These are phyloP conservation scores for Trichoderma koningiopsis DNA, from an alignment of 2,329 filamentous ascomycete genomes.

Conservation along the genomic window DNA sequence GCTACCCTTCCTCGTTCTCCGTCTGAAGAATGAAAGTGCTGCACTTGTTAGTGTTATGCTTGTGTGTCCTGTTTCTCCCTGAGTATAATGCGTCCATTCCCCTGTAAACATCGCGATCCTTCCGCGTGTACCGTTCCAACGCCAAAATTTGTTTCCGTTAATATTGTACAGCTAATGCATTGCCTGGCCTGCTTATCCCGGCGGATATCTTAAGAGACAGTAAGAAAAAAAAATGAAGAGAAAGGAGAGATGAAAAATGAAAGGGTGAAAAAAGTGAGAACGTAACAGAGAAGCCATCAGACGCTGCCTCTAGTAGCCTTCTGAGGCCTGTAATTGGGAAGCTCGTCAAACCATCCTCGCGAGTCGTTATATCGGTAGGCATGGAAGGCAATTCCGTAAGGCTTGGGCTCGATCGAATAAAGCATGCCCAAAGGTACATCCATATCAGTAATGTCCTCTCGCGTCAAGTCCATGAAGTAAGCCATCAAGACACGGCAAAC, in stretches of 20 bases:
- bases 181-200: slow-evolving; percentile 25
- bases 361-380: slow-evolving; percentile 86
- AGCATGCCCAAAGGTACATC: slow-evolving; percentile 93
- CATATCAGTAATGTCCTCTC: slow-evolving; percentile 89
- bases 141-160: slow-evolving; percentile 19
- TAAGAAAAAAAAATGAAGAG: not conserved
- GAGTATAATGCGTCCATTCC: not conserved
- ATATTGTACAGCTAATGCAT: slow-evolving; percentile 23
- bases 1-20: not conserved
- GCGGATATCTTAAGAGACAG: slow-evolving; percentile 13
- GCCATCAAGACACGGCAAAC: slow-evolving; percentile 90
- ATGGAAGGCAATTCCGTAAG: slow-evolving; percentile 96
- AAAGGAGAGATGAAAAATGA: not conserved
- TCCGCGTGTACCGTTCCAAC: slow-evolving; percentile 17
- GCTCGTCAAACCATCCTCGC: slow-evolving; percentile 77
- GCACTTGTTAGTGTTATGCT: not conserved
- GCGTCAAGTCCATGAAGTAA: slow-evolving; percentile 91
- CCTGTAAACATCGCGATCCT: slow-evolving; percentile 2
- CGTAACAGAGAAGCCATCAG: slow-evolving; percentile 22
- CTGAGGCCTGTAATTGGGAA: slow-evolving; percentile 79
- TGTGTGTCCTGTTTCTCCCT: slow-evolving; percentile 19
- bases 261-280: not conserved
- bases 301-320: slow-evolving; percentile 45
- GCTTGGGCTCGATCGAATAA: slow-evolving; percentile 94
- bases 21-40: not conserved